Evolutionary conservation across 345 rosid species (phyloP), one percentile per base, ranked within the genome.

Genomic region (Populus davidiana): DNA sequence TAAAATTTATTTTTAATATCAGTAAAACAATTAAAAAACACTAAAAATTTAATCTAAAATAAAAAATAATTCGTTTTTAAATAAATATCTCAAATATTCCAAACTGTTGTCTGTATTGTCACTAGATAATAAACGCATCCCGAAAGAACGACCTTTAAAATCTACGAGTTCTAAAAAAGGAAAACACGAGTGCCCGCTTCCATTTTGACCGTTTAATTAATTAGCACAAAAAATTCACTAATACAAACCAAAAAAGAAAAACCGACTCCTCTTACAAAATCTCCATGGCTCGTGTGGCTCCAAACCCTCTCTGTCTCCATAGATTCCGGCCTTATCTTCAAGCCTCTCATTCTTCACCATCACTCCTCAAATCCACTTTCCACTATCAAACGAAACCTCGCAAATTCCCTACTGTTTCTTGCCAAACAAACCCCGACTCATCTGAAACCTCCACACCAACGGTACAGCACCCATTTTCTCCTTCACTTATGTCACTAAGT

Each of bases 361-460:
- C 49, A 3, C 76, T 64, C 70, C 4, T 70, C 39, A 82, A 70
- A 21, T 29, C 82, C 25, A 67, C 76, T 38, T 65, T 66, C 27
- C 75, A 13, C 38, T 52, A 31, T 36, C 82, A 20, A 6, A 38
- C 8, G 39, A 78, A 52, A 63, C 17, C 35, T 38, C 85, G 78
- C 71, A 36, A 54, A 65, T 82, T 85, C 62, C 83, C 77, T 35
- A 23, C 75, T 63, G 50, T 77, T 5, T 85, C 87, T 64, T 86
- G 91, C 79, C 86, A 85, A 67, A 71, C 82, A 14, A 82, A 86
- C 71, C 88, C 88, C 47, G 61, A 75, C 38, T 72, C 84, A 54
- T 65, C 85, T 7, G 86, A 83, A 72, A 68, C 86, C 35, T 77
- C 86, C 59, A 39, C 79, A 1, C 50, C 50, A 47, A 36, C 43